phyloP scores from a whole-genome alignment of 2,329 filamentous ascomycete genomes.

The Fusarium cicatricum region DNA sequence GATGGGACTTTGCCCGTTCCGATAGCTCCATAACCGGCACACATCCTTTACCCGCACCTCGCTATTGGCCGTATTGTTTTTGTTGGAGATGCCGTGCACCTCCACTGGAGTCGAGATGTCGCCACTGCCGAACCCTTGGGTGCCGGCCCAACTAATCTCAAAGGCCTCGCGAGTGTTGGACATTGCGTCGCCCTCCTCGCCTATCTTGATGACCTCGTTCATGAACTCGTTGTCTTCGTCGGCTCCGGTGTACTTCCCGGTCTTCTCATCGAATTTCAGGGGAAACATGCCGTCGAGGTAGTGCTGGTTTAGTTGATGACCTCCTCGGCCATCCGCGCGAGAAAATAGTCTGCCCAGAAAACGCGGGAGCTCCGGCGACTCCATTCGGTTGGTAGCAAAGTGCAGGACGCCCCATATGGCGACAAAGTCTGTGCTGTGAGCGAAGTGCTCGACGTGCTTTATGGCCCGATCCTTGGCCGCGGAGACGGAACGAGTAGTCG shows the following conservation, averaged over 20 bases:
- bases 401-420: conserved; percentile 77
- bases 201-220: conserved; percentile 62
- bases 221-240: conserved; percentile 66
- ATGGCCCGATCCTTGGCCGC: conserved; percentile 62
- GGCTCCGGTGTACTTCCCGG: conserved; percentile 53
- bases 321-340: conserved; percentile 58
- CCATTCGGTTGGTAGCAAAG: conserved; percentile 61
- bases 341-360: conserved; percentile 70
- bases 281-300: conserved; percentile 71
- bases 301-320: conserved; percentile 68
- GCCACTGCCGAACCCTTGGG: conserved; percentile 48
- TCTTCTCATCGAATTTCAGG: conserved; percentile 52
- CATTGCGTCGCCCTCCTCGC: conserved; percentile 54
- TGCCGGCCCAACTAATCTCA: conserved; percentile 57
- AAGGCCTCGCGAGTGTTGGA: conserved; percentile 57
- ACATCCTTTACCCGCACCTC: conserved; percentile 65
- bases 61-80: conserved; percentile 39
- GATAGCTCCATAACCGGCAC: conserved; percentile 69
- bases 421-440: conserved; percentile 77
- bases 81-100: conserved; percentile 46
- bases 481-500: conserved; percentile 48
- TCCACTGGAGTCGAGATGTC: conserved; percentile 49
- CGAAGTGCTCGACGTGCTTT: conserved; percentile 81
- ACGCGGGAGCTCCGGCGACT: conserved; percentile 59
- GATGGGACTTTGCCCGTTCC: conserved; percentile 64